Conservation (phyloP, 2,329 filamentous ascomycete genomes). For the Fusarium tuaranense region DNA sequence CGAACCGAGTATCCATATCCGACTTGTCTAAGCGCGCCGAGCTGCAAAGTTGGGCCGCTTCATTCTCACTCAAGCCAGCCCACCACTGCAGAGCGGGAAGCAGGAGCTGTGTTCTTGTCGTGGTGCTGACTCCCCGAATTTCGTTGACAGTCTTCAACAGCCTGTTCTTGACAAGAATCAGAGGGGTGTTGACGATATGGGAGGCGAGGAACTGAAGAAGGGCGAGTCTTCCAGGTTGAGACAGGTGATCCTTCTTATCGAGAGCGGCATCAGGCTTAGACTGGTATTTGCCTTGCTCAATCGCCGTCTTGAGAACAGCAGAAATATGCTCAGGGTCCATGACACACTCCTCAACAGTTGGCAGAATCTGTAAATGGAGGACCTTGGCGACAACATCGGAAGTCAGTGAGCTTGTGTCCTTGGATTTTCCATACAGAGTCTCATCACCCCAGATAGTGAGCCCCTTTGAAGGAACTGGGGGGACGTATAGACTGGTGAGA, state of each 20-base stretch:
- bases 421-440: slow-evolving; percentile 71
- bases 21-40: slow-evolving; percentile 57
- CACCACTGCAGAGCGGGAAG: slow-evolving; percentile 80
- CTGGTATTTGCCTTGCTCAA: slow-evolving; percentile 56
- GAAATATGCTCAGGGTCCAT: slow-evolving; percentile 80
- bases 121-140: slow-evolving; percentile 76
- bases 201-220: slow-evolving; percentile 79
- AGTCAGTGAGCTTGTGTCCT: slow-evolving; percentile 68
- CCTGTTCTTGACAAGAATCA: slow-evolving; percentile 75
- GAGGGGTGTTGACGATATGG: slow-evolving; percentile 76
- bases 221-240: slow-evolving; percentile 71
- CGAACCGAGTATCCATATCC: slow-evolving; percentile 57
- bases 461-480: slow-evolving; percentile 52
- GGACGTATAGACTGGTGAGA: slow-evolving; percentile 63
- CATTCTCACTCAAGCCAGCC: slow-evolving; percentile 65
- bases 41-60: slow-evolving; percentile 59
- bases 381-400: slow-evolving; percentile 69
- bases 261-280: slow-evolving; percentile 49
- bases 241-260: slow-evolving; percentile 66
- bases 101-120: slow-evolving; percentile 78
- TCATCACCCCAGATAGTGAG: slow-evolving; percentile 69
- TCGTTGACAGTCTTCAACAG: slow-evolving; percentile 80
- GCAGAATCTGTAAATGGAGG: slow-evolving; percentile 75
- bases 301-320: slow-evolving; percentile 64
- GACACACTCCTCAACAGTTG: slow-evolving; percentile 85